phyloP scores from a whole-genome alignment of 2,329 filamentous ascomycete genomes.

The Cryoendolithus antarcticus region DNA sequence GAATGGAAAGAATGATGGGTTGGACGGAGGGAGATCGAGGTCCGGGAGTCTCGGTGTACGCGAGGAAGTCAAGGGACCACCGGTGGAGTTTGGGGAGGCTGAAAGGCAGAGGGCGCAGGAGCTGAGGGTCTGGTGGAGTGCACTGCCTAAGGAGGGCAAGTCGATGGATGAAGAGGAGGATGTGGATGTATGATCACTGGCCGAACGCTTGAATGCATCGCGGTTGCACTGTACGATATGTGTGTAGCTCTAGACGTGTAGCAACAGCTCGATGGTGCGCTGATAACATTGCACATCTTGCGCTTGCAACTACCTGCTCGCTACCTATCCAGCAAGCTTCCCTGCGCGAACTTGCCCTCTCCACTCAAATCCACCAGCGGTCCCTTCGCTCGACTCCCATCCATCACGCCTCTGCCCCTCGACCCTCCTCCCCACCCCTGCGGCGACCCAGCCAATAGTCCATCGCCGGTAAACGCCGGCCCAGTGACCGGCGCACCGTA shows the following conservation, averaged over 20 bases:
- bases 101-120: constrained; percentile 30
- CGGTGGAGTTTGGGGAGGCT: constrained; percentile 33
- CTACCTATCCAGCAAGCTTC: constrained; percentile 34
- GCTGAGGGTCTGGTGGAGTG: constrained; percentile 30
- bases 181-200: too few relatives aligned
- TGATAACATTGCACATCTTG: too few relatives aligned
- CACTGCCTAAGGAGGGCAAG: not conserved
- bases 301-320: too few relatives aligned
- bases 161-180: too few relatives aligned
- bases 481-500: constrained; percentile 1
- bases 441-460: constrained; percentile 29
- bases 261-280: too few relatives aligned
- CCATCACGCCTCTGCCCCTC: constrained; percentile 33
- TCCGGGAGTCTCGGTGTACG: constrained; percentile 6
- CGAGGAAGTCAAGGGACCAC: constrained; percentile 35
- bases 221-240: too few relatives aligned
- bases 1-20: constrained; percentile 4
- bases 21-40: constrained; percentile 8
- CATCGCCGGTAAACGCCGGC: constrained; percentile 34
- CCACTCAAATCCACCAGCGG: constrained; percentile 34
- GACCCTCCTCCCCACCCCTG: constrained; percentile 27
- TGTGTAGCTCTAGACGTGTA: too few relatives aligned
- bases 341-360: constrained; percentile 31
- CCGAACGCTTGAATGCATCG: too few relatives aligned
- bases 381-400: constrained; percentile 31